phyloP scores from a whole-genome alignment of 306 rosid genomes.

The Amphicarpaea edgeworthii region DNA sequence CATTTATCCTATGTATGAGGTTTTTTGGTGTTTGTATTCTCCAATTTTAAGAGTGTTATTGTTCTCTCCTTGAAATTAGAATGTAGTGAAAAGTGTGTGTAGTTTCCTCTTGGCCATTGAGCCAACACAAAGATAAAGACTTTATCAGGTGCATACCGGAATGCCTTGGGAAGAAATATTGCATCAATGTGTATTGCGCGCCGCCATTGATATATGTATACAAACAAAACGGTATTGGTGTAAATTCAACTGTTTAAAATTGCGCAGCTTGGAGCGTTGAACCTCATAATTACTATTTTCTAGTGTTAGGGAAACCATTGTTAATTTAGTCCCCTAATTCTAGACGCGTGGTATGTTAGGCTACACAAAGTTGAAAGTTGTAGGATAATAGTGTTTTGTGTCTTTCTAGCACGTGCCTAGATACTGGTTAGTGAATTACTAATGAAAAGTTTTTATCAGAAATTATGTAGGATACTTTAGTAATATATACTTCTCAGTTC shows the following conservation, averaged over 20 bases:
- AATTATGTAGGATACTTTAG: not conserved
- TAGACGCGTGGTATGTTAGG: conserved; percentile 18
- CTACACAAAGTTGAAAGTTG: conserved; percentile 33
- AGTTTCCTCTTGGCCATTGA: not conserved
- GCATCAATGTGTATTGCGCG: too few relatives aligned
- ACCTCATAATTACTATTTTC: conserved; percentile 14
- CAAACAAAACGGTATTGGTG: not conserved
- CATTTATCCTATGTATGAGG: too few relatives aligned
- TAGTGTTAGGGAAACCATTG: not conserved
- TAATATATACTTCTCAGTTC: too few relatives aligned
- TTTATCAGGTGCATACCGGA: not conserved
- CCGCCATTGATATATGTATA: conserved; percentile 13
- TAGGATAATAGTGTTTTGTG: not conserved
- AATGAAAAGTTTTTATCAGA: not conserved
- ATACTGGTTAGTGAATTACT: not conserved
- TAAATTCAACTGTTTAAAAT: conserved; percentile 9
- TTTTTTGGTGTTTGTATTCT: too few relatives aligned
- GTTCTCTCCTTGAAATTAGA: too few relatives aligned
- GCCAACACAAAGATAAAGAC: too few relatives aligned
- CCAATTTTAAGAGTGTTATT: too few relatives aligned
- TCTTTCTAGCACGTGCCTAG: not conserved
- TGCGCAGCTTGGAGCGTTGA: conserved; percentile 40
- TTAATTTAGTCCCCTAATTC: conserved; percentile 6
- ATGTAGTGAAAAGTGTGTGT: too few relatives aligned
- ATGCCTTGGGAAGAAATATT: conserved; percentile 5